phyloP scores from a whole-genome alignment of 768 basidiomycete species.

The Leucocoprinus sp. region DNA sequence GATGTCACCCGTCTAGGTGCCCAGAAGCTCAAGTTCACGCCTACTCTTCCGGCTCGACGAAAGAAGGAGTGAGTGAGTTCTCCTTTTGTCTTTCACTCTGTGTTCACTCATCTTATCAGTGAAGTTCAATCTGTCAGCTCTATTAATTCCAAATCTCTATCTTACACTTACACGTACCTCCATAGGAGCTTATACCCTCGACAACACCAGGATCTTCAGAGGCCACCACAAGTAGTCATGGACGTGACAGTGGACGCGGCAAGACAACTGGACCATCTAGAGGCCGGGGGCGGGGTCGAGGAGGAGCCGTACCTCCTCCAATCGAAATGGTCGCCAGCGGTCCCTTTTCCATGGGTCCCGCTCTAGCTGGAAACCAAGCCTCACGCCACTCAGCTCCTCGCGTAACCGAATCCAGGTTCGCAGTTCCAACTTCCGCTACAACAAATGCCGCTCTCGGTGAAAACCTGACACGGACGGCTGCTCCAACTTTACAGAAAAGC shows the following conservation, averaged over 20 bases:
- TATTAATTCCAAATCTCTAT: neutral
- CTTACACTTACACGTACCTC: slow-evolving; percentile 10
- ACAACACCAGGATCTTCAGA: slow-evolving; percentile 22
- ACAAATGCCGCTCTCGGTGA: slow-evolving; percentile 34
- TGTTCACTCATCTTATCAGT: slow-evolving; percentile 23
- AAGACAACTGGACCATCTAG: too few relatives aligned
- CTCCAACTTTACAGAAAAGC: slow-evolving; percentile 30
- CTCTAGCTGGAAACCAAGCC: slow-evolving; percentile 50
- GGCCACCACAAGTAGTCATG: slow-evolving; percentile 35
- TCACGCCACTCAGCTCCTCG: slow-evolving; percentile 37
- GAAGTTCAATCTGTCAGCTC: slow-evolving; percentile 56
- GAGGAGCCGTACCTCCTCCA: slow-evolving; percentile 42
- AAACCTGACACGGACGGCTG: slow-evolving; percentile 40
- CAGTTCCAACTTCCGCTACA: slow-evolving; percentile 29
- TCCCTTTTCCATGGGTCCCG: slow-evolving; percentile 82
- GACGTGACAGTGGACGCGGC: slow-evolving; percentile 33
- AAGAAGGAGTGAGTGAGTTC: slow-evolving; percentile 66
- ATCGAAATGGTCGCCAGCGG: slow-evolving; percentile 80
- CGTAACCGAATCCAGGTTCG: slow-evolving; percentile 45
- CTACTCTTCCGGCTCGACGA: slow-evolving; percentile 64
- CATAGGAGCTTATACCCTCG: slow-evolving; percentile 39
- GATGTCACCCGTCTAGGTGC: slow-evolving; percentile 71
- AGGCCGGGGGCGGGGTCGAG: slow-evolving; percentile 40
- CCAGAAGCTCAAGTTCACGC: slow-evolving; percentile 74
- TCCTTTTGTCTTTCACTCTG: neutral